Base-by-base conservation (phyloP, 2,329 filamentous ascomycete species). In the Lachnellula hyalina region DNA sequence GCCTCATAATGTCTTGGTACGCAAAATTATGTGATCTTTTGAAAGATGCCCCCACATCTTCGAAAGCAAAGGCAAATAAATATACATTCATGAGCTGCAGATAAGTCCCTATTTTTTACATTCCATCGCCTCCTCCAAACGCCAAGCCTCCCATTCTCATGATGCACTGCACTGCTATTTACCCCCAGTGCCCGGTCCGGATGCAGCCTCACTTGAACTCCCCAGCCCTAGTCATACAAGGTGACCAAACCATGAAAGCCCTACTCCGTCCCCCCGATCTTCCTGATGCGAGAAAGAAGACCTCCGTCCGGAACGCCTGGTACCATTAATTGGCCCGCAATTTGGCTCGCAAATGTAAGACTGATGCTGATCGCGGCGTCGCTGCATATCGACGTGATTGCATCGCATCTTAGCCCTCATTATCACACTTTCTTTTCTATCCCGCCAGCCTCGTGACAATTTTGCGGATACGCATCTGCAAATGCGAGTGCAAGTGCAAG, bases 221-320 rank as follows among this genome's bases (percentile, higher is more conserved):
- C 54, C 52, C 54, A 59, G 49, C 50, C 51, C 52, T 59, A 59
- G 54, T 59, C 54, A 57, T 59, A 59, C 57, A 59, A 54, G 41
- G 40, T 55, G 54, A 55, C 51, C 48, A 47, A 35, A 17, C 25
- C 28, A 54, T 17, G 38, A 21, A 45, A 23, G 5, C 40, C 40
- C 28, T 40, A 17, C 46, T 36, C 54, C 40, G 38, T 21, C 17
- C 47, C 47, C 46, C 36, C 35, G 5, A 40, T 36, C 40, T 41
- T 51, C 40, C 35, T 47, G 21, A 36, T 49, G 12, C 17, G 36
- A 6, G 42, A 38, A 19, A 35, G 38, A 48, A 32, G 9, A 12
- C 28, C 7, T 28, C 28, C 40, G 35, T 28, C 41, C 47, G 38
- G 28, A 47, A 53, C 54, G 54, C 55, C 55, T 36, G 42, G 35